Evolutionary conservation across 1,284 basidiomycete genomes (phyloP).

Genomic region (Ustilago tritici): DNA sequence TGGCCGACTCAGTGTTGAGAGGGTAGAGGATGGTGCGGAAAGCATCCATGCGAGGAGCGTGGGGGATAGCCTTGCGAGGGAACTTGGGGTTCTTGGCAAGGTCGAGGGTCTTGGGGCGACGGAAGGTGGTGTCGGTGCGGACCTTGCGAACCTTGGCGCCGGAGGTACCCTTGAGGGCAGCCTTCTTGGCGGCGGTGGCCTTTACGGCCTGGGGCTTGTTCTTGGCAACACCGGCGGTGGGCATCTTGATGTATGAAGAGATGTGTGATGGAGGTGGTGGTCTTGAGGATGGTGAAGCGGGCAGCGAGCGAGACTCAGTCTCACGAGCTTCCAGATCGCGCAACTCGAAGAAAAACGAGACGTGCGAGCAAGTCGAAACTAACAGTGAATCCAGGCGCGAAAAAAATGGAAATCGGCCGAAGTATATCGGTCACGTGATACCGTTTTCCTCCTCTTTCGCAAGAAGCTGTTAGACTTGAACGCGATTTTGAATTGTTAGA

Average conservation of each 20-base stretch:
- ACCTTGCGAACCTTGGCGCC: conserved; percentile 84
- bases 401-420: not conserved
- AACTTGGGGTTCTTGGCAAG: conserved; percentile 88
- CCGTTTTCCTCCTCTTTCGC: not conserved
- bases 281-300: conserved; percentile 11
- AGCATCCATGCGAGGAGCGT: conserved; percentile 97
- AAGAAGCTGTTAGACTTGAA: not conserved
- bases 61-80: conserved; percentile 91
- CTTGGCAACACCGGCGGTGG: conserved; percentile 35
- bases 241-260: conserved; percentile 28
- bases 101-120: conserved; percentile 93
- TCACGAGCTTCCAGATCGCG: not conserved
- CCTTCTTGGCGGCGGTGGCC: conserved; percentile 96
- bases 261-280: conserved; percentile 17
- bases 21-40: conserved; percentile 90
- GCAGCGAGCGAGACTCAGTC: not conserved
- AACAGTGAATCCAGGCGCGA: not conserved
- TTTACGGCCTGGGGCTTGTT: conserved; percentile 72
- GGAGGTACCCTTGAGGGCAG: conserved; percentile 87
- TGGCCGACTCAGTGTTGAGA: conserved; percentile 75
- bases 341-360: not conserved
- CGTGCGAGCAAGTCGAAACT: not conserved
- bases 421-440: not conserved
- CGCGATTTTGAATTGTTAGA: not conserved
- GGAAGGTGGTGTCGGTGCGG: conserved; percentile 89